Percentiles rank a stretch among this genome's conserved stretches.
phyloP scores from a whole-genome alignment of 345 rosid species.

The Eucalyptus microcorys region DNA sequence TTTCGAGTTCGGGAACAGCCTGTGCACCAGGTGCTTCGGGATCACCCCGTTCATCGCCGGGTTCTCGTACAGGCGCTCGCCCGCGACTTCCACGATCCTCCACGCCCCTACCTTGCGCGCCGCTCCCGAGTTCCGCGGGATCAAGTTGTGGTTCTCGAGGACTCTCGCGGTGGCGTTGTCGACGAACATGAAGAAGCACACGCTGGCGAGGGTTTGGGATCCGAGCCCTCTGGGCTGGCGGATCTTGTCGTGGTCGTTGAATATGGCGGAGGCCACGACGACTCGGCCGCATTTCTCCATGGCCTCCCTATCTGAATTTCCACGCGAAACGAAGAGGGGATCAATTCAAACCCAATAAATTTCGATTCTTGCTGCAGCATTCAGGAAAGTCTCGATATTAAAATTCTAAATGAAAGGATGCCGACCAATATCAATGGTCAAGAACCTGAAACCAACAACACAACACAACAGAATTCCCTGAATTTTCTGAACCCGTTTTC shows the following conservation, averaged over 20 bases:
- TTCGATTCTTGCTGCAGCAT: neutral
- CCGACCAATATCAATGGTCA: neutral
- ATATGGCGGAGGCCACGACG: conserved; percentile 78
- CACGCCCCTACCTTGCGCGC: conserved; percentile 43
- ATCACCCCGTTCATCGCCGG: conserved; percentile 93
- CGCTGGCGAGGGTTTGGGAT: conserved; percentile 34
- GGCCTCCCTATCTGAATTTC: conserved; percentile 44
- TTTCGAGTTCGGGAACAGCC: conserved; percentile 73
- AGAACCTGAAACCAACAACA: neutral
- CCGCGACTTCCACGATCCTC: conserved; percentile 45
- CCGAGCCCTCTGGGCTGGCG: conserved; percentile 83
- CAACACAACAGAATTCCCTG: neutral
- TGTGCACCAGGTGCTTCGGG: conserved; percentile 69
- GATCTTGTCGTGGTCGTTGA: conserved; percentile 85
- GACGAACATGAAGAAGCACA: conserved; percentile 87
- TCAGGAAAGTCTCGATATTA: neutral
- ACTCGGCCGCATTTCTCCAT: conserved; percentile 70
- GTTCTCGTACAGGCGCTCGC: conserved; percentile 25
- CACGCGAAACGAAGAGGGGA: neutral
- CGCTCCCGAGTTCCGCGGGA: conserved; percentile 3
- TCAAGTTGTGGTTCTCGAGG: conserved; percentile 30
- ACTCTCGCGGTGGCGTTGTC: conserved; percentile 47
- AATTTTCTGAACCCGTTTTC: neutral
- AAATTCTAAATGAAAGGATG: neutral
- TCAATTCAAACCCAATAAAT: neutral